Evolutionary conservation across 2,329 filamentous ascomycete species (phyloP), one percentile per base, ranked within the genome.

Genomic region (Microdochium nivale): DNA sequence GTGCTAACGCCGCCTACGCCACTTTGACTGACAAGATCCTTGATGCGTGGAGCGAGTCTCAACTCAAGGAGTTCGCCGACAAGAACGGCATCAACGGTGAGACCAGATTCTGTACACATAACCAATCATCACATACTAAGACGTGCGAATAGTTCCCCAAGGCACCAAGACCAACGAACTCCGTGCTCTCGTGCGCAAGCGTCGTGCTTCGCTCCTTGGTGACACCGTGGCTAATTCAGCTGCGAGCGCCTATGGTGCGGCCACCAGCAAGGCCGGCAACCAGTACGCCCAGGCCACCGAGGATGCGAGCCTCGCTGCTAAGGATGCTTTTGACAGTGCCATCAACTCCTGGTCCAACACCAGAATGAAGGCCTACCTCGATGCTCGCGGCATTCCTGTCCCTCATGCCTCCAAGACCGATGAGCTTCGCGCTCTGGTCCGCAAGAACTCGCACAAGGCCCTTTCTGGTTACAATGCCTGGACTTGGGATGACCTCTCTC

Each of bases 41-140:
- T 63, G 85, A 95, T 60, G 84, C 88, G 3, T 99, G 94, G 94
- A 85, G 87, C 62, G 91, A 96, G 63, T 80, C 79, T 40, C 77
- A 95, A 68, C 79, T 99, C 66, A 97, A 97, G 78, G 86, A 89
- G 56, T 97, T 94, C 74, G 84, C 84, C 51, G 92, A 97, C 74
- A 89, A 91, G 78, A 94, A 97, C 61, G 83, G 83, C 53, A 87
- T 99, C 65, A 67, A 64, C 13, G 70, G 71, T 73, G 60, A 25
- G 66, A 55, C 27, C 11, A 4, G 3, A 19, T 13, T 21, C 7
- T 9, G n/a, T 1, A 2, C 33, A 10, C 1, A 5, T 23, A 14
- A 23, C 49, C 7, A 33, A 4, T 9, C 9, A n/a, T 49, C 52
- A 32, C n/a, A 25, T 56, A 58, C 61, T 48, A 62, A 37, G 16